phyloP scores from a whole-genome alignment of 2,329 filamentous ascomycete genomes.

The Geosmithia flava region DNA sequence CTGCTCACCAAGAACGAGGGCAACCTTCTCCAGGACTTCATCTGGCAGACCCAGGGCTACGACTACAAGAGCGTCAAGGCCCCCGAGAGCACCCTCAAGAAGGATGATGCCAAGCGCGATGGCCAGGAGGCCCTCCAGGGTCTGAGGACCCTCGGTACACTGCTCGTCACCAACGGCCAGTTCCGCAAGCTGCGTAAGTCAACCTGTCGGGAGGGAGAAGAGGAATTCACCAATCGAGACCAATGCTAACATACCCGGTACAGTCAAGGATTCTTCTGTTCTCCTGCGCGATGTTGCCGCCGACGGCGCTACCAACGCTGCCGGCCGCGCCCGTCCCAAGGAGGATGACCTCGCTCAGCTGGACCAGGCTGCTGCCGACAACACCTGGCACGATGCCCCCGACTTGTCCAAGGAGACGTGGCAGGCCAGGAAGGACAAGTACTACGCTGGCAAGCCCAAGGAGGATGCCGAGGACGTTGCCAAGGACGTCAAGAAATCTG shows the following conservation, averaged over 20 bases:
- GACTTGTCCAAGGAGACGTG: slow-evolving; percentile 59
- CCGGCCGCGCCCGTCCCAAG: slow-evolving; percentile 61
- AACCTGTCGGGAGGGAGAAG: no score
- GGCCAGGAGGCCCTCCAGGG: slow-evolving; percentile 75
- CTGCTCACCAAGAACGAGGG: slow-evolving; percentile 90
- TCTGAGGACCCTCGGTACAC: slow-evolving; percentile 72
- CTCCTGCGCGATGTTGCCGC: slow-evolving; percentile 84
- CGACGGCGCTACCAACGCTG: slow-evolving; percentile 74
- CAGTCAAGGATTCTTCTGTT: slow-evolving; percentile 65
- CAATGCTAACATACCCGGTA: slow-evolving; percentile 6
- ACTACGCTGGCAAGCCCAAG: slow-evolving; percentile 41
- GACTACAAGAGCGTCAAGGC: slow-evolving; percentile 46
- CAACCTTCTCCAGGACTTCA: slow-evolving; percentile 89
- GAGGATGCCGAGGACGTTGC: slow-evolving; percentile 50
- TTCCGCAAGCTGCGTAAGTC: slow-evolving; percentile 77
- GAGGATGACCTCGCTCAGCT: slow-evolving; percentile 67
- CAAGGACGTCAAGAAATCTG: slow-evolving; percentile 26
- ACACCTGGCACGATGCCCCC: slow-evolving; percentile 86
- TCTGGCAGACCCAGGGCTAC: slow-evolving; percentile 81
- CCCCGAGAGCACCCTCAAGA: slow-evolving; percentile 58
- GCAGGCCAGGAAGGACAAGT: slow-evolving; percentile 53
- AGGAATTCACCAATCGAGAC: neutral
- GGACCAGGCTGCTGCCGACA: slow-evolving; percentile 75
- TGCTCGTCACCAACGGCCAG: slow-evolving; percentile 91
- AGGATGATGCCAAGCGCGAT: slow-evolving; percentile 69